phyloP scores from a whole-genome alignment of 1,139 yeast genomes.

The Zhuliangozyma parablackwelliae region DNA sequence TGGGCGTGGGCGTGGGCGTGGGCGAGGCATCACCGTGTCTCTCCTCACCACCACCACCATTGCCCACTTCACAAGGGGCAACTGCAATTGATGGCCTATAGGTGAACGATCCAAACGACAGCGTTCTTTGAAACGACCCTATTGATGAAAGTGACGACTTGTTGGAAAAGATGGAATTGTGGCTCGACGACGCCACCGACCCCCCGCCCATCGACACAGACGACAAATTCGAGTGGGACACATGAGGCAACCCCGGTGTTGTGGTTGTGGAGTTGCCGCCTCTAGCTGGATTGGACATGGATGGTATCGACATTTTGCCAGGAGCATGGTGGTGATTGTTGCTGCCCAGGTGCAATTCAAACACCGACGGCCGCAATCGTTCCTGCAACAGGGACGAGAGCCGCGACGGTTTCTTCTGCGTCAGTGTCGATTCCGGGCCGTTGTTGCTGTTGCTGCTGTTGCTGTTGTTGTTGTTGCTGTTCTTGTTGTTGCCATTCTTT shows the following conservation, averaged over 20 bases:
- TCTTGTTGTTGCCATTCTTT: too few species aligned
- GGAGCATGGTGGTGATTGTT: background rate
- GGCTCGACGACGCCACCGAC: conserved; percentile 29
- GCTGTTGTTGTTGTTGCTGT: too few species aligned
- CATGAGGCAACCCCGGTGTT: background rate
- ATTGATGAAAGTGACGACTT: conserved; percentile 28
- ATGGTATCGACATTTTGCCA: background rate
- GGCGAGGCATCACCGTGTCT: too few species aligned
- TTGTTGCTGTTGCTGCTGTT: conserved; percentile 3
- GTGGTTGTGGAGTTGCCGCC: background rate
- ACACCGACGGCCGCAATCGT: conserved; percentile 38
- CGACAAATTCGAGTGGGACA: too few species aligned
- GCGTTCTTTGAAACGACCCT: conserved; percentile 25
- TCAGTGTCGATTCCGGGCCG: conserved; percentile 4
- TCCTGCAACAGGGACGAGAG: conserved; percentile 22
- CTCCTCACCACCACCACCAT: too few species aligned
- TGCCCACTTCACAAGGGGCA: conserved; percentile 21
- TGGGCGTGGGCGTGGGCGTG: too few species aligned
- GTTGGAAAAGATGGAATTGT: conserved; percentile 32
- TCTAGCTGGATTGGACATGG: background rate
- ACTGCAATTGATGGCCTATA: conserved; percentile 19
- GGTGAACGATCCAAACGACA: conserved; percentile 17
- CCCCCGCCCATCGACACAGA: conserved; percentile 12
- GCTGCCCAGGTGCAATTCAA: conserved; percentile 31
- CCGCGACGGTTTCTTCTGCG: conserved; percentile 16